Evolutionary conservation across 2,329 filamentous ascomycete species (phyloP), one percentile per base, ranked within the genome.

Genomic region (Thielaviopsis punctulata): DNA sequence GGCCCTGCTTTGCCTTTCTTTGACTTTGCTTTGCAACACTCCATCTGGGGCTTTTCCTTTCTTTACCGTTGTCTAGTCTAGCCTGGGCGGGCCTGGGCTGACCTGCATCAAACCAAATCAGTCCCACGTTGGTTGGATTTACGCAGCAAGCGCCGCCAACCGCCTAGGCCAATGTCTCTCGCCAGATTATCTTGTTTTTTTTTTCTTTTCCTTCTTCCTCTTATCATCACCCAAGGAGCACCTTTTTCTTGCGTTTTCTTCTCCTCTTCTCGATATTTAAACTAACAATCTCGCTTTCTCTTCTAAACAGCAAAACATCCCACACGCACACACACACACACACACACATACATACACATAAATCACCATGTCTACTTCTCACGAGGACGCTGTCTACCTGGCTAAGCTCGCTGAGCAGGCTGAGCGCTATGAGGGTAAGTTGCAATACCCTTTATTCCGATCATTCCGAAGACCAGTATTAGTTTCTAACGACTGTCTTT

Each of bases 371-470:
- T 44, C 53, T 51, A 21, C 53, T 23, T 49, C 49, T 45, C 49
- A 95, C 79, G 90, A 96, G 80, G 89, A 96, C 76, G 90, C 89
- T 66, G 92, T 98, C 68, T 96, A 96, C 73, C 84, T 96, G 70
- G 92, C 92, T 75, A 96, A 96, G 88, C 86, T 98, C 72, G 92
- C 92, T 69, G 92, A 98, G 84, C 92, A 98, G 82, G 92, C 92
- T 72, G 92, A 98, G 83, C 90, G 92, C 70, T 98, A 98, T 75
- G 92, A 98, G 79, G 92, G 92, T 96, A 75, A 56, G 56, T 52
- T 48, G 25, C 23, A 15, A 7, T 30, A 36, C 13, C 19, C 41
- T 21, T 22, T 12, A 46, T 54, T 54, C 56, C 33, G 49, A 45
- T 45, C 27, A 48, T 45, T 45, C 49, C n/a, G n/a, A n/a, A 41